Percentiles rank a stretch among this genome's conserved stretches.
phyloP scores from a whole-genome alignment of 192 early-diverging fungal species.

The Piromyces finnis region DNA sequence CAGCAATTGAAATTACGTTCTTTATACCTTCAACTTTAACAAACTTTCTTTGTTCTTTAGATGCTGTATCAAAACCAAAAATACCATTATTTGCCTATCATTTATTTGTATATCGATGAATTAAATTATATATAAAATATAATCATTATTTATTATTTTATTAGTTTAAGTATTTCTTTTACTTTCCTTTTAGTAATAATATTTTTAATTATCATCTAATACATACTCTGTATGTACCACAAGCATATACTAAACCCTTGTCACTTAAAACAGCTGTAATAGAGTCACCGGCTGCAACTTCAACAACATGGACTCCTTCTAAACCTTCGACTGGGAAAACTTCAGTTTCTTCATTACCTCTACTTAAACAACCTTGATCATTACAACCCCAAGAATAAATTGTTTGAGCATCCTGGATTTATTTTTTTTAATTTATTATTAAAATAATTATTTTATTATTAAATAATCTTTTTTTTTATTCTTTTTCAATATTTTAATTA shows the following conservation, averaged over 20 bases:
- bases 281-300: conserved; percentile 70
- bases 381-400: conserved; percentile 93
- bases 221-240: conserved; percentile 8
- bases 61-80: conserved; percentile 56
- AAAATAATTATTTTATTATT: background rate
- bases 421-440: background rate
- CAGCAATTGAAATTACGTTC: conserved; percentile 53
- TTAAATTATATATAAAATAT: too few relatives aligned
- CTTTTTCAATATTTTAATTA: conserved; percentile 49
- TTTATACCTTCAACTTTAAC: conserved; percentile 35
- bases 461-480: conserved; percentile 43
- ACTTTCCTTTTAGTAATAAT: too few relatives aligned
- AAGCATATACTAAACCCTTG: conserved; percentile 27
- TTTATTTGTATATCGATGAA: too few relatives aligned
- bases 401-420: background rate
- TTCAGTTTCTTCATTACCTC: conserved; percentile 43
- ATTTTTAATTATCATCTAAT: background rate
- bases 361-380: conserved; percentile 74
- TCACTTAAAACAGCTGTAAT: conserved; percentile 59
- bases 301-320: conserved; percentile 49
- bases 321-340: conserved; percentile 50
- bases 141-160: too few relatives aligned
- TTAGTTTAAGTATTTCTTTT: too few relatives aligned
- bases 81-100: conserved; percentile 58
- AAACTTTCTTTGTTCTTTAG: conserved; percentile 42